phyloP scores from a whole-genome alignment of 176 grass and related monocot species.

The Oryza rufipogon region DNA sequence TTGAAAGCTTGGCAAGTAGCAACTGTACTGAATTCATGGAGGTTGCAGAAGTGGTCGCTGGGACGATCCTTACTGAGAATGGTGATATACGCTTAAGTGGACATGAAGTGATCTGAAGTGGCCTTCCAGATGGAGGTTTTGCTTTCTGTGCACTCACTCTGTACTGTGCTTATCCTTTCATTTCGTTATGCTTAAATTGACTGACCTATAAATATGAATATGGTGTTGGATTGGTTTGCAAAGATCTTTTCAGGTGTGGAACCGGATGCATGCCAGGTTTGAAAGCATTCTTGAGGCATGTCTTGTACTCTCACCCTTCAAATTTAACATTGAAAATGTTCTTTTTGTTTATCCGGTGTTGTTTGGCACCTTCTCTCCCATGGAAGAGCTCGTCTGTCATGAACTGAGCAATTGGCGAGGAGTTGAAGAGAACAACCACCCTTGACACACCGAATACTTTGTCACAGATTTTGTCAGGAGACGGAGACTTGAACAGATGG shows the following conservation, averaged over 20 bases:
- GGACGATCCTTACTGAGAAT: conserved; percentile 23
- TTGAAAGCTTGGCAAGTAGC: conserved; percentile 36
- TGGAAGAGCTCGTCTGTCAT: conserved; percentile 55
- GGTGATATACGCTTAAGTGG: background rate
- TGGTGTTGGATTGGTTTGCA: conserved; percentile 47
- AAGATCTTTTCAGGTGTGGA: conserved; percentile 49
- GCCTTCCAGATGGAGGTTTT: conserved; percentile 56
- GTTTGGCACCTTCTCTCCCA: conserved; percentile 5
- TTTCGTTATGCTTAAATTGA: conserved; percentile 33
- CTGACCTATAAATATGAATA: conserved; percentile 42
- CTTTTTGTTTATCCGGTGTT: conserved; percentile 59
- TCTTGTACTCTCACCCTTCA: conserved; percentile 17
- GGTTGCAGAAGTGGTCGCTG: conserved; percentile 4
- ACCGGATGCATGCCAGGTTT: conserved; percentile 38
- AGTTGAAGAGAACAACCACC: background rate
- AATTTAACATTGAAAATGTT: conserved; percentile 18
- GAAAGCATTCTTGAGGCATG: conserved; percentile 59
- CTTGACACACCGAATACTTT: background rate
- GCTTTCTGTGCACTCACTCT: conserved; percentile 40
- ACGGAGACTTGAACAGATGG: background rate
- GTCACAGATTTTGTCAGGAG: background rate
- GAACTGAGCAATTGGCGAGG: conserved; percentile 32
- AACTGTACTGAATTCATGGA: conserved; percentile 42
- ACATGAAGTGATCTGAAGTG: conserved; percentile 42
- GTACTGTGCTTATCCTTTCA: background rate